These are phyloP conservation scores for Boletus rubescentipes DNA, from an alignment of 768 basidiomycete species.

Conservation along the genomic window DNA sequence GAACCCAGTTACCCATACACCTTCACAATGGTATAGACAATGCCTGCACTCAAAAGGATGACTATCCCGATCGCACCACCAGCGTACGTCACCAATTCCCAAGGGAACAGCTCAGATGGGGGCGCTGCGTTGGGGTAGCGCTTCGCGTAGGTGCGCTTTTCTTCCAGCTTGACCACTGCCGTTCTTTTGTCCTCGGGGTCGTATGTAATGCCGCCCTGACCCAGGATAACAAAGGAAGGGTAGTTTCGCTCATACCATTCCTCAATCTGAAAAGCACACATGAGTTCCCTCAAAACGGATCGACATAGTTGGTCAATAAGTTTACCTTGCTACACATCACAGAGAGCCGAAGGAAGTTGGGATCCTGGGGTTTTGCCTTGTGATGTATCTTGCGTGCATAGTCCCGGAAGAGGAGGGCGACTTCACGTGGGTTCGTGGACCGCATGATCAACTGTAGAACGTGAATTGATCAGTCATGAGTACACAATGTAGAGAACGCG, in stretches of 20 bases:
- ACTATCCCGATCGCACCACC: conserved; percentile 28
- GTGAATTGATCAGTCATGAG: background rate
- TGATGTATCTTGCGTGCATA: conserved; percentile 81
- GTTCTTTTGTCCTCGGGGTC: conserved; percentile 59
- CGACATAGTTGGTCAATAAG: background rate
- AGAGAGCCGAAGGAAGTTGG: conserved; percentile 79
- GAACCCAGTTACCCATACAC: conserved; percentile 16
- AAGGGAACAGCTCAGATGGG: conserved; percentile 19
- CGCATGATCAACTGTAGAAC: conserved; percentile 77
- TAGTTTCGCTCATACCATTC: conserved; percentile 93
- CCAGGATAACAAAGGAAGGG: conserved; percentile 74
- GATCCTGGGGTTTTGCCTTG: conserved; percentile 77
- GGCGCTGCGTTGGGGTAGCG: conserved; percentile 10
- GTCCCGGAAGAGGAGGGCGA: conserved; percentile 83
- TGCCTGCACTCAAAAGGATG: conserved; percentile 22
- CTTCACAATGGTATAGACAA: conserved; percentile 26
- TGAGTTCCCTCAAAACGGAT: background rate
- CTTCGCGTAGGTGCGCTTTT: conserved; percentile 40
- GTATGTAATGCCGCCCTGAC: conserved; percentile 32
- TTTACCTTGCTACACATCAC: conserved; percentile 82
- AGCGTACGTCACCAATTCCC: conserved; percentile 33
- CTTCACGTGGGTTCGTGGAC: conserved; percentile 89
- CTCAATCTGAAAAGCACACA: conserved; percentile 61
- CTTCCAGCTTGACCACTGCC: conserved; percentile 44
- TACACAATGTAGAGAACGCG: background rate